Base-by-base conservation (phyloP, 2,329 filamentous ascomycete species). In the Aspergillus ochraceoroseus region DNA sequence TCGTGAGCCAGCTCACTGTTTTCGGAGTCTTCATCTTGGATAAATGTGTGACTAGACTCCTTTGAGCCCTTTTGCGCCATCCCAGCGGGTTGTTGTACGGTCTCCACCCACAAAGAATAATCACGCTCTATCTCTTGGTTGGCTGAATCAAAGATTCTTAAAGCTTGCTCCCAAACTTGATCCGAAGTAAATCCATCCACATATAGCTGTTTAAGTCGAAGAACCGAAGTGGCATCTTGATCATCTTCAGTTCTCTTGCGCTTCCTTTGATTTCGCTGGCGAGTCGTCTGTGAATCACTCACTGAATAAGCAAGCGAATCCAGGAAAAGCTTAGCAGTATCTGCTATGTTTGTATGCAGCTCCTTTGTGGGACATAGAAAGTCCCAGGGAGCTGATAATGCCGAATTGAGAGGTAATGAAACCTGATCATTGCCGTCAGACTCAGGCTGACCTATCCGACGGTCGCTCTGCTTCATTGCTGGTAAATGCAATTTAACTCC, bases 101-200 rank as follows among this genome's bases (percentile, higher is more conserved):
- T 53, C 8, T 53, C 46, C 5, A 39, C 5, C 59, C 55, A 36
- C 62, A 64, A 33, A 63, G 66, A 29, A 73, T 62, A 22, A 62
- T 71, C 52, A 58, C 54, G 65, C 53, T 77, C 72, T 2, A 77
- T 70, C 55, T 82, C 74, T 12, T 69, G 63, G 29, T 70, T 69
- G 5, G 81, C 67, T 32, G 80, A 77, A 47, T 84, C 75, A 42
- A 96, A 81, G 13, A 96, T 87, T 54, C 85, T 80, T 57, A 82
- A 83, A 6, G 87, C 85, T 68, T 98, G 92, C 64, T 95, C 87
- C 85, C 90, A 98, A 29, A 98, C 82, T 65, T 96, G 90, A 13
- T 82, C 79, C 7, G 85, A 82, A 54, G 85, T 85, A 54, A 96
- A 95, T 0, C 90, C 92, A 42, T 94, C 80, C 5, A 87, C 72